phyloP scores from a whole-genome alignment of 1,284 basidiomycete species.

The Marasmius oreades region DNA sequence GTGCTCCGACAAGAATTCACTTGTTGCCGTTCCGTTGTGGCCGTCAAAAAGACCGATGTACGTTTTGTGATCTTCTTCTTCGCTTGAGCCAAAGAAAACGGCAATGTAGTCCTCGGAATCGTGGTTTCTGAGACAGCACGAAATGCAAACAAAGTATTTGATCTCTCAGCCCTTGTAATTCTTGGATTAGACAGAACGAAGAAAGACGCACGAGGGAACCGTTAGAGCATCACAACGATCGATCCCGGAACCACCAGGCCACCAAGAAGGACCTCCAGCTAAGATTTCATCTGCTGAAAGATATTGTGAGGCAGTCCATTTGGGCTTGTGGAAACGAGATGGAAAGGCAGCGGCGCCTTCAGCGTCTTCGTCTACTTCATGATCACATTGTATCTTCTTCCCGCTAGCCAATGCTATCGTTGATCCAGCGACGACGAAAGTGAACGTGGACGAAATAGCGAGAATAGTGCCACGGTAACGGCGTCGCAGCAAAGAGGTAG shows the following conservation, averaged over 20 bases:
- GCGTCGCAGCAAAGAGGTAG: too few species aligned
- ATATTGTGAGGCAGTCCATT: constrained; percentile 8
- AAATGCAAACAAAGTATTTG: not conserved
- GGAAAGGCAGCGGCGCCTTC: constrained; percentile 8
- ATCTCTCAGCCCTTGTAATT: not conserved
- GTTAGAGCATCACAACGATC: constrained; percentile 12
- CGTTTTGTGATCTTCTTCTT: not conserved
- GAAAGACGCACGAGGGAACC: constrained; percentile 9
- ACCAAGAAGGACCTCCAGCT: constrained; percentile 9
- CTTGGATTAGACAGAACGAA: not conserved
- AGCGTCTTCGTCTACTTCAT: not conserved
- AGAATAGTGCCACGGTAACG: too few species aligned
- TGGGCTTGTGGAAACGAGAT: constrained; percentile 6
- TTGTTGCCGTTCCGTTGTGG: constrained; percentile 11
- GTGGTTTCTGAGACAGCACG: constrained; percentile 3
- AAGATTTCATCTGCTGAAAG: constrained; percentile 9
- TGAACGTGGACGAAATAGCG: not conserved
- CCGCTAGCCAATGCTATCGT: constrained; percentile 9
- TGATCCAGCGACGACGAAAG: not conserved
- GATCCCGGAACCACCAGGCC: constrained; percentile 5
- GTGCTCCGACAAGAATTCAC: constrained; percentile 9
- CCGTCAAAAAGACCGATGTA: constrained; percentile 14
- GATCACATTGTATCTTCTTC: constrained; percentile 7
- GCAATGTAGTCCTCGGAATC: constrained; percentile 13
- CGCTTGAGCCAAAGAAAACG: constrained; percentile 4